Evolutionary conservation across 192 early-diverging fungal species (phyloP), one percentile per base, ranked within the genome.

Genomic region (Lunasporangiospora selenospora): DNA sequence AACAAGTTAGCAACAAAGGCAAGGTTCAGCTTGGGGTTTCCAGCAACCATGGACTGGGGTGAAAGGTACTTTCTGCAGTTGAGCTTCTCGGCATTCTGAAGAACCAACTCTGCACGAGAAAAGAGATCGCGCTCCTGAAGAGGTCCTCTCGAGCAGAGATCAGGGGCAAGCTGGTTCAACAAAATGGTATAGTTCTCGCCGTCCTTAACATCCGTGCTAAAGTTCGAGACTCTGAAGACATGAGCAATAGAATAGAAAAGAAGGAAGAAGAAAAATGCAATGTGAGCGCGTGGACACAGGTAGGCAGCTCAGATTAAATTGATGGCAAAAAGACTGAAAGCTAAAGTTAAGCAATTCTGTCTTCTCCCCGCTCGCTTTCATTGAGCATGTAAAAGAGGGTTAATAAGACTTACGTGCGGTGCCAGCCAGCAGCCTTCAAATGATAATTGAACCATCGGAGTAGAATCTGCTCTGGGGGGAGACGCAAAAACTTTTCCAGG

Each of bases 381-480:
- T n/a, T n/a, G n/a, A n/a, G n/a, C n/a, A n/a, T n/a, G n/a, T n/a
- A n/a, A n/a, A n/a, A n/a, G n/a, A n/a, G n/a, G n/a, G n/a, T n/a
- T 11, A 51, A 43, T 13, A 0, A 12, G 16, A 63, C 69, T 58
- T 80, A 85, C 83, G 87, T 81, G 29, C 92, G 81, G 39, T 83
- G 63, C 90, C 93, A 97, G 30, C 90, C 90, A 36, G 94, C 94
- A 51, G 93, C 92, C 55, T 94, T 95, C 63, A 99, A 75, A 67
- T 99, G 98, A 83, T 96, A 99, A 82, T 99, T 99, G 85, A 98
- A 96, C 98, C 98, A 99, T 58, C 98, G 82, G 76, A 99, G 82
- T 65, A 99, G 83, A 69, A 99, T 98, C 58, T 94, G 94, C 65
- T 99, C 97, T 29, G 93, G 90, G 27, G 97, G 95, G 41, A 99